These are phyloP conservation scores for Boletus semigastroideus DNA, from an alignment of 1,284 basidiomycete species.

Conservation along the genomic window DNA sequence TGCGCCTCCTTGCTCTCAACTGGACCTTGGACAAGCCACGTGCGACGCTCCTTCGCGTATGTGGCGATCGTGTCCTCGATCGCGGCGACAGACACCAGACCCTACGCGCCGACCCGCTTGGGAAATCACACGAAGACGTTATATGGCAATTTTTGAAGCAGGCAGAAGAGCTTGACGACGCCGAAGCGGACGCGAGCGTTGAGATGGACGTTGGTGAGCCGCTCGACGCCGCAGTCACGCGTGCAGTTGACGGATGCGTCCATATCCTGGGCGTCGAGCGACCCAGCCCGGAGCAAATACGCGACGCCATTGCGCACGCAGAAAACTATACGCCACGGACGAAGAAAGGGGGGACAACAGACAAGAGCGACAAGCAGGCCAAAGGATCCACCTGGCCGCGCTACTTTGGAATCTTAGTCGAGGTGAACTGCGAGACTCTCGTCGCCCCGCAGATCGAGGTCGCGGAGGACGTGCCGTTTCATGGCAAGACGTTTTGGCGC, in stretches of 20 bases:
- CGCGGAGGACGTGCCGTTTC: constrained; percentile 26
- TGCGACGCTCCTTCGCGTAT: constrained; percentile 68
- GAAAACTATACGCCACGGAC: constrained; percentile 46
- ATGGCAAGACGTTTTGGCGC: constrained; percentile 49
- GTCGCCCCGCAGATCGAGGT: constrained; percentile 41
- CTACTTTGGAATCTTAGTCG: constrained; percentile 79
- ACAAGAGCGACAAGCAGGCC: constrained; percentile 36
- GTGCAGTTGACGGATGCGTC: constrained; percentile 62
- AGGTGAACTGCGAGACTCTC: constrained; percentile 54
- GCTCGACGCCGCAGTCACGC: constrained; percentile 54
- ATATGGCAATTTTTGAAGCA: constrained; percentile 77
- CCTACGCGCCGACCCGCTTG: constrained; percentile 56
- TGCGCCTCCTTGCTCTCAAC: constrained; percentile 76
- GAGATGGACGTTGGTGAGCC: constrained; percentile 61
- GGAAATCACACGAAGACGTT: constrained; percentile 73
- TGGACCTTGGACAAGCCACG: constrained; percentile 65
- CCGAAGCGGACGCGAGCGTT: constrained; percentile 66
- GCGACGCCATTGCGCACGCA: constrained; percentile 57
- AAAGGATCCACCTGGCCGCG: constrained; percentile 37
- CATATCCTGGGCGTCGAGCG: constrained; percentile 47
- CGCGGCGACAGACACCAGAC: constrained; percentile 87
- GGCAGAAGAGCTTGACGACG: constrained; percentile 63
- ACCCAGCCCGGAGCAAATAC: constrained; percentile 58
- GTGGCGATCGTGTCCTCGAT: constrained; percentile 66
- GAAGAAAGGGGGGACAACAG: constrained; percentile 34